A percentile compares a stretch with the other conserved stretches of the same genome.
phyloP scores from a whole-genome alignment of 2,329 filamentous ascomycete genomes.

The Microascus cirrosus region DNA sequence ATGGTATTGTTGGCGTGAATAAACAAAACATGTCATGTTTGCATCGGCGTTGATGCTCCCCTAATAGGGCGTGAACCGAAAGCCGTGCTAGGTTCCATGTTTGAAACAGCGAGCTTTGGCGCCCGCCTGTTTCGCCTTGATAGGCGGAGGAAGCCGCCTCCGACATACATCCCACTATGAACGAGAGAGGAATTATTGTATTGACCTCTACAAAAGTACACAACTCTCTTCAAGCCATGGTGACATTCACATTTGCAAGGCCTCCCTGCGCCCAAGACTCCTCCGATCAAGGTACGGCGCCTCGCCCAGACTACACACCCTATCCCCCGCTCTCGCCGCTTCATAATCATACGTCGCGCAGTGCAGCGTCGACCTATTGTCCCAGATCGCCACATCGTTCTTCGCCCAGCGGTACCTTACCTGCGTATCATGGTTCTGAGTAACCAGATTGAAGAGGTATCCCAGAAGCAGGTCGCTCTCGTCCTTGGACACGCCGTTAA shows the following conservation, averaged over 20 bases:
- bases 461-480: conserved; percentile 39
- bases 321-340: conserved; percentile 27
- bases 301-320: conserved; percentile 29
- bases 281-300: conserved; percentile 27
- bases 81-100: no score
- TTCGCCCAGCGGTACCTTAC: conserved; percentile 41
- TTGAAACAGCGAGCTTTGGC: no score
- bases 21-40: no score
- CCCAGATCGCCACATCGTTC: conserved; percentile 28
- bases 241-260: conserved; percentile 12
- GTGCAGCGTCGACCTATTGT: conserved; percentile 25
- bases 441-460: conserved; percentile 35
- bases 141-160: no score
- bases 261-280: conserved; percentile 26
- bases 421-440: conserved; percentile 45
- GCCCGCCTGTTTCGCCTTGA: no score
- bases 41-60: no score
- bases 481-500: conserved; percentile 41
- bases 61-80: no score
- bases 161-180: no score
- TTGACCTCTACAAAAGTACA: no score
- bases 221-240: no score
- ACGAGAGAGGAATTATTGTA: no score
- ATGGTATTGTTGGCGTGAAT: no score
- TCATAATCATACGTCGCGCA: conserved; percentile 52